Evolutionary conservation across 23 red algal genomes (phyloP), one percentile per base, ranked within the genome.

Genomic region (Chondrus crispus): DNA sequence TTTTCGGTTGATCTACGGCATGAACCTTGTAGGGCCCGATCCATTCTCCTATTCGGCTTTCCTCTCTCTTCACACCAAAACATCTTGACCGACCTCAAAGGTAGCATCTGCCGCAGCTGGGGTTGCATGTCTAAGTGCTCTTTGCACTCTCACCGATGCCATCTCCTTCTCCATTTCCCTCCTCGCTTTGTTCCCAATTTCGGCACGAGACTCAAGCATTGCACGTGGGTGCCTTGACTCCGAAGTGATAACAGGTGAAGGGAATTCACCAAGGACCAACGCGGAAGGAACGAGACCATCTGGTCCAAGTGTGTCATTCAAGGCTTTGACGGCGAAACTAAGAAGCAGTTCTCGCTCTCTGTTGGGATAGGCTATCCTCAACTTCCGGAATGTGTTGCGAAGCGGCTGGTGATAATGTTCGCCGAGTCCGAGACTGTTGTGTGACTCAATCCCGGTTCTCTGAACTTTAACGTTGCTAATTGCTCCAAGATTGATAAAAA

Each of bases 11-110:
- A 66, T 83, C 79, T 4, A 30, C 12, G 29, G 5, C 79, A 32
- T 10, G 24, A 4, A 83, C 79, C 5, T 8, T 6, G 51, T 10
- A 83, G 28, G 79, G 79, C 58, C 79, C 79, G 9, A 66, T 83
- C 79, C 79, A 83, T 83, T 83, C 52, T 83, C 79, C 79, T 8
- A 66, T 83, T 5, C 44, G 47, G 9, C 48, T 83, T 4, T 83
- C 51, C 42, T 83, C 44, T 83, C 79, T 48, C 79, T 83, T 29
- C 79, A 83, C n/a, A 83, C 79, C 32, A 83, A 48, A 7, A 83
- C 79, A 5, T 11, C 5, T 13, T 83, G 5, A 54, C 44, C 79
- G 6, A 22, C 5, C 12, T 53, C 49, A 30, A 66, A 62, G 4
- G 32, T 16, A 14, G 14, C 14, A 8, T 8, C 28, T 6, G 40